Evolutionary conservation across 192 early-diverging fungal genomes (phyloP), one percentile per base, ranked within the genome.

Genomic region (Irineochytrium annulatum): DNA sequence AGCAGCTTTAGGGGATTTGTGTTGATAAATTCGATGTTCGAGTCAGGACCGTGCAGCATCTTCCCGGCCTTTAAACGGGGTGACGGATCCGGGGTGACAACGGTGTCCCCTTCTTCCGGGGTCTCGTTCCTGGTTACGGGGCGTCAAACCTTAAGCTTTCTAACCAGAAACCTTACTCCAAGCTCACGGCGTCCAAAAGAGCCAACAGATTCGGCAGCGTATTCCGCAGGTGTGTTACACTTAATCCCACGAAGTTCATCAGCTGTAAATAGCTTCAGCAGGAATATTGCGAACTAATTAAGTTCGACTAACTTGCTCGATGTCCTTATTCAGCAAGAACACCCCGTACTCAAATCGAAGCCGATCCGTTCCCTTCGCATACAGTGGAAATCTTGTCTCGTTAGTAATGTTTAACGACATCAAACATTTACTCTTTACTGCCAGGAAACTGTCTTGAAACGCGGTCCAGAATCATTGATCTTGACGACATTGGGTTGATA

Each of bases 321-420:
- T 82, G 52, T 92, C 77, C 71, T 92, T 92, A 62, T 91, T 92
- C 52, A 92, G 37, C 31, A 92, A 60, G 70, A 90, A 92, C 2
- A 92, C 91, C 5, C 78, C 89, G 70, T 89, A 92, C 26, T 90
- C 89, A 68, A 90, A 91, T 14, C 87, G 74, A 60, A 77, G 67
- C 5, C 76, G 63, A 34, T 92, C 89, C 1, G 76, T 71, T 0
- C 87, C 86, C 72, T 79, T 84, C 2, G 74, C 53, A 69, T 77
- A 89, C 19, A 92, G 70, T 1, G 91, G 91, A 72, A 90, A 91
- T 19, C 87, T 91, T n/a, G 41, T 20, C 22, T n/a, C 4, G 14
- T 22, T 20, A 22, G 57, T 55, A 17, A 53, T 30, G 33, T 43
- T 34, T 27, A 60, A 20, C 14, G 34, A 33, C 55, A 34, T 41